Percentiles rank a stretch among this genome's conserved stretches.
Evolutionary conservation across 768 basidiomycete genomes (phyloP).

Genomic region (Mycena epipterygia): DNA sequence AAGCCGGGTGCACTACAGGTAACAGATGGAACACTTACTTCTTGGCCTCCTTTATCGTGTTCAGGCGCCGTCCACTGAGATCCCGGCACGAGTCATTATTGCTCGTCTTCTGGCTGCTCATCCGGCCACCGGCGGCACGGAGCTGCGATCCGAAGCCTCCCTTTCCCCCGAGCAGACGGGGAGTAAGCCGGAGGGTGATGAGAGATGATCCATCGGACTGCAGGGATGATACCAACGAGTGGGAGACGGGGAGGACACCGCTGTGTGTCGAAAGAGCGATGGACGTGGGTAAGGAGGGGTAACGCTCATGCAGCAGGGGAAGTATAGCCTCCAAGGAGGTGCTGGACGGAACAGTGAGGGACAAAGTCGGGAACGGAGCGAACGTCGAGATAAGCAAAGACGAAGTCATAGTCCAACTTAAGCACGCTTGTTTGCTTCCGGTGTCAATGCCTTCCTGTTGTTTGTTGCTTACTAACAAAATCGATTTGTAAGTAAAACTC

Average conservation of each 20-base stretch:
- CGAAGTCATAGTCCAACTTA: slow-evolving; percentile 19
- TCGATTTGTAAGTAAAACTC: no score
- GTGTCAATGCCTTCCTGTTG: not conserved
- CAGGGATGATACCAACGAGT: slow-evolving; percentile 43
- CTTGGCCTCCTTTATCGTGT: slow-evolving; percentile 97
- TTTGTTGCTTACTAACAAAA: no score
- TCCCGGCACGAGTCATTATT: slow-evolving; percentile 97
- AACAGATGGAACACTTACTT: slow-evolving; percentile 65
- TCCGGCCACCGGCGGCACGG: slow-evolving; percentile 96
- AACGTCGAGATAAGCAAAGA: slow-evolving; percentile 70
- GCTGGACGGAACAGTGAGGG: slow-evolving; percentile 58
- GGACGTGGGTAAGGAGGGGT: slow-evolving; percentile 60
- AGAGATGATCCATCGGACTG: slow-evolving; percentile 50
- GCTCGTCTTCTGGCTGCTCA: slow-evolving; percentile 96
- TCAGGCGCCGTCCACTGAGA: slow-evolving; percentile 88
- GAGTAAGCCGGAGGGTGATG: slow-evolving; percentile 80
- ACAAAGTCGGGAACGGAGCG: slow-evolving; percentile 70
- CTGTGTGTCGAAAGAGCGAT: slow-evolving; percentile 58
- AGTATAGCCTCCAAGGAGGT: slow-evolving; percentile 58
- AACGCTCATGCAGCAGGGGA: slow-evolving; percentile 58
- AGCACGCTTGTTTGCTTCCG: slow-evolving; percentile 9
- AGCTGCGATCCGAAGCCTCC: slow-evolving; percentile 98
- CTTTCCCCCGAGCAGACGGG: slow-evolving; percentile 89
- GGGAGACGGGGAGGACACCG: slow-evolving; percentile 54
- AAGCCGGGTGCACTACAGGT: not conserved